Evolutionary conservation across 1,139 yeast species (phyloP).

Genomic region (Geotrichum siamense): DNA sequence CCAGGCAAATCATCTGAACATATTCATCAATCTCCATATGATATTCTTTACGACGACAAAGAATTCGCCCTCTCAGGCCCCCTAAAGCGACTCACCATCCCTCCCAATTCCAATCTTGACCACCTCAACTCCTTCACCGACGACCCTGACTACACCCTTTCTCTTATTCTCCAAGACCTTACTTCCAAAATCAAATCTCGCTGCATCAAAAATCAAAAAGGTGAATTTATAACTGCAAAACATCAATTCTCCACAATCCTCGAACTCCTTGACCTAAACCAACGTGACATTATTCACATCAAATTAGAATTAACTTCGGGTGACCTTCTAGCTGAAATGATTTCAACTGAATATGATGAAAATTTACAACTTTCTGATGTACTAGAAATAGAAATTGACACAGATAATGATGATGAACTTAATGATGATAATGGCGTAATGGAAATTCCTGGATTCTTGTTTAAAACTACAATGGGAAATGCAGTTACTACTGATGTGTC

Average conservation of each 20-base stretch:
- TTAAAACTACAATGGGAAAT: background rate
- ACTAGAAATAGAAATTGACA: constrained; percentile 9
- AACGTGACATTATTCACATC: constrained; percentile 19
- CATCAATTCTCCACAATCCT: constrained; percentile 22
- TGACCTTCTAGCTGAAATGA: constrained; percentile 18
- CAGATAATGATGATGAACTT: constrained; percentile 1
- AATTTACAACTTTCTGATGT: background rate
- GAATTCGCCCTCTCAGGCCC: constrained; percentile 9
- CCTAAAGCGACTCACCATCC: constrained; percentile 3
- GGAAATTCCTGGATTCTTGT: background rate
- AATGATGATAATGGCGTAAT: background rate
- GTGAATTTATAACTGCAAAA: constrained; percentile 18
- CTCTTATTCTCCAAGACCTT: constrained; percentile 7
- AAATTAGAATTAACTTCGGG: constrained; percentile 20
- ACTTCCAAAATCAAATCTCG: constrained; percentile 7
- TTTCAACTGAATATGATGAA: constrained; percentile 15
- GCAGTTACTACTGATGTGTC: background rate
- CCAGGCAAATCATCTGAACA: background rate
- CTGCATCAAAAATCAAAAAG: constrained; percentile 17
- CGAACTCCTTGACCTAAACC: constrained; percentile 21
- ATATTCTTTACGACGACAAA: constrained; percentile 10
- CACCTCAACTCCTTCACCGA: constrained; percentile 13
- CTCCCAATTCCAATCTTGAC: background rate
- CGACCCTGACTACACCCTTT: constrained; percentile 16
- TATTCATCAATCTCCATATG: background rate